Base-by-base conservation (phyloP, 345 rosid genomes). In the Sonneratia caseolaris region DNA sequence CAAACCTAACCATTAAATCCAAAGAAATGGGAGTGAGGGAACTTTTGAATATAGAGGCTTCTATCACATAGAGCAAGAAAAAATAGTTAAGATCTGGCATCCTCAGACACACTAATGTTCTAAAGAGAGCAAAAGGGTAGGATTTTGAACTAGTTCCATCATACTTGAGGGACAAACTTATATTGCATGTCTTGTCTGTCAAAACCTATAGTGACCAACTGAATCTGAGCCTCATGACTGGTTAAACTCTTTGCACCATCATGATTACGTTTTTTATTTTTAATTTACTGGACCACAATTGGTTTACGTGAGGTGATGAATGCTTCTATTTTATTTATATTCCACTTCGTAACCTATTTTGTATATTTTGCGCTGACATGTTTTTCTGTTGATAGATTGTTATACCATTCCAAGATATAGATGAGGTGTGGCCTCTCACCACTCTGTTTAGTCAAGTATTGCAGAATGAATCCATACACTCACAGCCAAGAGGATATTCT, bases 351-450 rank as follows among this genome's bases (percentile, higher is more conserved):
- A 3, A 32, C 66, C 1, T 61, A 61, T 14, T 22, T 61, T 8
- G 66, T 61, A 61, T 8, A 61, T 21, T 61, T 70, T 70, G 22
- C 19, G 7, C 55, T 70, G 36, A 43, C 14, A 42, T 38, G 51
- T 24, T 38, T 77, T 42, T 32, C 64, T 36, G 70, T 27, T 82
- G 53, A 49, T 80, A 95, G 99, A 97, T 95, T 72, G 68, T 88
- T 71, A 82, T 95, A 80, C 99, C 99, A 66, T 81, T 95, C 19
- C 96, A 90, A 84, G 99, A 95, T 83, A 89, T 95, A 73, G 96
- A 95, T 76, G 98, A 90, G 97, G 98, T 95, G 76, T 36, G 72
- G 37, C 40, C 71, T 64, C 56, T 81, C 32, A 48, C 45, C 55
- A n/a, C 37, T 22, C 43, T 70, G 38, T 45, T 66, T 70, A 67